These are phyloP conservation scores for Trametes sanguinea DNA, from an alignment of 768 basidiomycete genomes.

Conservation along the genomic window DNA sequence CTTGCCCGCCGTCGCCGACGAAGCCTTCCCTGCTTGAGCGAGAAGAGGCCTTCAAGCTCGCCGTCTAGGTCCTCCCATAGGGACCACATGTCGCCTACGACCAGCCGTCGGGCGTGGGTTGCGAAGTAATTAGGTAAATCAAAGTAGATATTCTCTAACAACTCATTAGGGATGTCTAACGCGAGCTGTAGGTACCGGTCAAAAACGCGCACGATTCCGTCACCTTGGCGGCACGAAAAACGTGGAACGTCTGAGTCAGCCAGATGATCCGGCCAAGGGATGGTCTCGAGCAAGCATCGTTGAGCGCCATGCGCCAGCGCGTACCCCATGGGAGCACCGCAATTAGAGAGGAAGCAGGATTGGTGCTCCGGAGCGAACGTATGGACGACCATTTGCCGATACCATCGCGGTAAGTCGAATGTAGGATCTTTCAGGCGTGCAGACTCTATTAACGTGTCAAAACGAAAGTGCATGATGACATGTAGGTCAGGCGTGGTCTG, in stretches of 20 bases:
- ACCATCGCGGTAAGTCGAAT: constrained; percentile 9
- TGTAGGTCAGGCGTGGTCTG: background rate
- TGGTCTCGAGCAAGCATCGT: background rate
- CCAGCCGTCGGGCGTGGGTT: background rate
- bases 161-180: background rate
- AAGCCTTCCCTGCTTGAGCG: too few relatives aligned
- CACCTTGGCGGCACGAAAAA: background rate
- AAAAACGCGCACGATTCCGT: background rate
- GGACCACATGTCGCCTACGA: background rate
- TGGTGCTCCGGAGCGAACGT: background rate
- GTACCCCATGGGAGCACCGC: background rate
- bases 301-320: background rate
- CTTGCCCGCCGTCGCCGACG: background rate
- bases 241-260: background rate
- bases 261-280: background rate
- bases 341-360: background rate
- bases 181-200: constrained; percentile 1
- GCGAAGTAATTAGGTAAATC: constrained; percentile 13
- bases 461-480: constrained; percentile 10
- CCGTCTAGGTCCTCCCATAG: background rate
- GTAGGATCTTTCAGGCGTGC: background rate
- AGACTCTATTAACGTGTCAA: constrained; percentile 6
- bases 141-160: constrained; percentile 1
- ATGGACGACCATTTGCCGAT: constrained; percentile 7
- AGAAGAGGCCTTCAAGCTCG: background rate